Base-by-base conservation (phyloP, 345 rosid genomes). In the Eutrema heterophyllum region DNA sequence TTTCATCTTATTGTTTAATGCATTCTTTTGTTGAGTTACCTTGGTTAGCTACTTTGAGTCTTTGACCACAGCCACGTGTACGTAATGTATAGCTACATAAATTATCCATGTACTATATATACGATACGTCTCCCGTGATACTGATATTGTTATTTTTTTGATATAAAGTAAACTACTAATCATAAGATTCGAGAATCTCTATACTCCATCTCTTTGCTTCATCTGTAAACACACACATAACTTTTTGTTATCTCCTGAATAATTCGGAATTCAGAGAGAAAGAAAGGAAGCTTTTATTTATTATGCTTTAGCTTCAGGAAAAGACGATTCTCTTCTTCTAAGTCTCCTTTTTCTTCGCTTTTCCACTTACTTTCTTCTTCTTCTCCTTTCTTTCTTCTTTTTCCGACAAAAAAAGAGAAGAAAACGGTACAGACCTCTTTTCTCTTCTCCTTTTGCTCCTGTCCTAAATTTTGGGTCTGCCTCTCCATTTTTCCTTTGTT, bases 311-410 rank as follows among this genome's bases (percentile, higher is more conserved):
- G 81, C 87, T 87, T 88, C 50, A 81, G 83, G 84, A 75, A 72
- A 65, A 68, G 71, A 57, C 83, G 78, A 86, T 77, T 77, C 90
- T 81, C 84, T 83, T 74, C 84, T 80, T 85, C 85, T 65, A 88
- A 92, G 93, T 84, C 80, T 89, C 83, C 67, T 40, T 79, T 71
- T 80, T 79, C 76, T 67, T 75, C 65, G 66, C 66, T 70, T 60
- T 55, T 50, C 71, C 76, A 45, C 75, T 21, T n/a, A n/a, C n/a
- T n/a, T n/a, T 21, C 2, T 21, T 21, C 24, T 76, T 70, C 61
- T 70, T 55, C 65, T 60, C 18, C 53, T 51, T 59, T 55, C 48
- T 46, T 44, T 15, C 13, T 68, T 39, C 38, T 36, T 36, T 36
- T 32, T 43, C 15, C 8, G 41, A 73, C 32, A 18, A 12, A 30